A percentile compares a stretch with the other conserved stretches of the same genome.
phyloP scores from a whole-genome alignment of 2,329 filamentous ascomycete species.

The Eutypa lata region DNA sequence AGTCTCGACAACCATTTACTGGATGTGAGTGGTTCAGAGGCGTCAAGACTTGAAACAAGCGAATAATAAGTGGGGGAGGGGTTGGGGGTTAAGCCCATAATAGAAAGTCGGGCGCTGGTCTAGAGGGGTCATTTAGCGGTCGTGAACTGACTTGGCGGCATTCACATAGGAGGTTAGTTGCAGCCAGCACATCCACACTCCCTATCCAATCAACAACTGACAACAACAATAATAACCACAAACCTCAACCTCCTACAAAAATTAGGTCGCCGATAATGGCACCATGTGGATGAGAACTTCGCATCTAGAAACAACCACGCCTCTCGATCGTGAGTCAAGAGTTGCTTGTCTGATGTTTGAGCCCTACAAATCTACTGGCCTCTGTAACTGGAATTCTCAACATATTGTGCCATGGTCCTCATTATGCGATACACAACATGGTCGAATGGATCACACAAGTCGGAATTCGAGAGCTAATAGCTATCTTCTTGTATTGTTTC shows the following conservation, averaged over 20 bases:
- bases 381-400: background rate
- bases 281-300: background rate
- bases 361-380: background rate
- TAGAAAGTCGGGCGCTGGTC: background rate
- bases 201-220: background rate
- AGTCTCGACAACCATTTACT: constrained; percentile 15
- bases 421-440: no score
- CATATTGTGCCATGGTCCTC: background rate
- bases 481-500: no score
- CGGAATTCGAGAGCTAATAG: no score
- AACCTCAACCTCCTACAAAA: background rate
- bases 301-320: background rate
- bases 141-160: background rate
- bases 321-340: background rate
- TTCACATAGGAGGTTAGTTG: background rate
- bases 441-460: no score
- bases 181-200: background rate
- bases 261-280: background rate
- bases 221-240: background rate
- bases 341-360: background rate
- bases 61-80: constrained; percentile 13
- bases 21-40: constrained; percentile 20
- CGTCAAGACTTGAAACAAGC: constrained; percentile 28
- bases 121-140: background rate
- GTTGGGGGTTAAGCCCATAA: constrained; percentile 15